Base-by-base conservation (phyloP, 2,329 filamentous ascomycete species). In the Scytalidium lignicola region DNA sequence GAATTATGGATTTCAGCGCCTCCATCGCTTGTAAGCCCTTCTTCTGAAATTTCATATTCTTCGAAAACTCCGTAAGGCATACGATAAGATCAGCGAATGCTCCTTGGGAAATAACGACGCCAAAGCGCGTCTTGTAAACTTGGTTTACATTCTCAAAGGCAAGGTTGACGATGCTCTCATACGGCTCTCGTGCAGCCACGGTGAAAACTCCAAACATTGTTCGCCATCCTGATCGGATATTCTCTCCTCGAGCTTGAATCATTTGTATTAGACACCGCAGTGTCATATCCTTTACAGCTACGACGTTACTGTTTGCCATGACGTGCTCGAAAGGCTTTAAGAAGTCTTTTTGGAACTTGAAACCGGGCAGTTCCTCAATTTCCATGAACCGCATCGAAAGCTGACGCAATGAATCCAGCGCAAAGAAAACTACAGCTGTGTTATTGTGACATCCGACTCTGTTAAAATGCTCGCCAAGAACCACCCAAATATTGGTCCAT, bases 311-410 rank as follows among this genome's bases (percentile, higher is more conserved):
- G 66, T 99, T 97, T 50, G 88, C 85, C 73, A 99, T 89, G 59
- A 99, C 90, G 66, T 97, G 90, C 71, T 99, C 92, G 60, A 99
- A 99, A 0, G 95, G 93, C 69, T 96, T 97, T 47, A 99, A 72
- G 67, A 99, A 99, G 65, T 99, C 92, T 67, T 99, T 99, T 62
- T 99, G 93, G 64, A 99, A 99, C 68, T 97, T 97, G 80, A 99
- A 99, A 62, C 95, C 93, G 1, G 93, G 90, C 58, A 99, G 71
- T 67, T 99, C 93, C 65, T 96, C 93, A 52, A 97, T 90, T 68
- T 99, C 93, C 87, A 99, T 88, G 65, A 99, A 99, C 17, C 91
- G 86, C 91, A 99, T 97, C 1, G 92, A 96, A 39, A 99, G 73
- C 67, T 99, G 93, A 39, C 95, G 83, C 41, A 99, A 71, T 2